A percentile compares a stretch with the other conserved stretches of the same genome.
Evolutionary conservation across 805 yeast genomes (phyloP).

Genomic region (Myxozyma vanderwaltii): DNA sequence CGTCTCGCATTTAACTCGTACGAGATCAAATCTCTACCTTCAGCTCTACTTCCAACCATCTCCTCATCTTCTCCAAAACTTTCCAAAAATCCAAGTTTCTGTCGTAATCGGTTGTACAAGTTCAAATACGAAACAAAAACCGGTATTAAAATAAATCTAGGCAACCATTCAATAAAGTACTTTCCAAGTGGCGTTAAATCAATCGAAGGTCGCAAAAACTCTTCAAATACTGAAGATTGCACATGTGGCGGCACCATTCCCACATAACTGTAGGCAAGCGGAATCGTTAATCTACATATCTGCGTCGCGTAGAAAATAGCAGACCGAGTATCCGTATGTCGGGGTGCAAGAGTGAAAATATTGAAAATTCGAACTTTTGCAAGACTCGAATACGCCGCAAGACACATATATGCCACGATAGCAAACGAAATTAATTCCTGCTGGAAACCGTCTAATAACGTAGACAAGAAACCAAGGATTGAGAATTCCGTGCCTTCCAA

Average conservation of each 20-base stretch:
- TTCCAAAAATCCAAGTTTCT: slow-evolving; percentile 45
- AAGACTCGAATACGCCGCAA: slow-evolving; percentile 65
- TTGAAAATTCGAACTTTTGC: slow-evolving; percentile 71
- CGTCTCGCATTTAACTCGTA: slow-evolving; percentile 26
- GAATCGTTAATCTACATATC: slow-evolving; percentile 78
- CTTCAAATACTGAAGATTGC: slow-evolving; percentile 56
- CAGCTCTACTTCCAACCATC: slow-evolving; percentile 36
- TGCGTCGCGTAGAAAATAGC: slow-evolving; percentile 77
- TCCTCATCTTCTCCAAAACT: slow-evolving; percentile 46
- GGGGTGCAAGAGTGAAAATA: slow-evolving; percentile 72
- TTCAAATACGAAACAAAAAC: slow-evolving; percentile 63
- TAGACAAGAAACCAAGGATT: slow-evolving; percentile 55
- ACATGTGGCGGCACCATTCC: slow-evolving; percentile 57
- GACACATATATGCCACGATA: slow-evolving; percentile 65
- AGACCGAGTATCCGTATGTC: slow-evolving; percentile 72
- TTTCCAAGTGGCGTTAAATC: slow-evolving; percentile 74
- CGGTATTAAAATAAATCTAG: slow-evolving; percentile 73
- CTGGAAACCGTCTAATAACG: slow-evolving; percentile 45
- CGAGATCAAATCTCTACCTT: slow-evolving; percentile 34
- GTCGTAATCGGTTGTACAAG: slow-evolving; percentile 64
- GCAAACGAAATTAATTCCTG: slow-evolving; percentile 48
- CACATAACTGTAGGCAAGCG: slow-evolving; percentile 76
- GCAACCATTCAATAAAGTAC: slow-evolving; percentile 71
- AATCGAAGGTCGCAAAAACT: slow-evolving; percentile 73
- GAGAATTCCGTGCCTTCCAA: slow-evolving; percentile 70